Evolutionary conservation across 495 filamentous ascomycete species (phyloP).

Genomic region (Penicillium egyptiacum): DNA sequence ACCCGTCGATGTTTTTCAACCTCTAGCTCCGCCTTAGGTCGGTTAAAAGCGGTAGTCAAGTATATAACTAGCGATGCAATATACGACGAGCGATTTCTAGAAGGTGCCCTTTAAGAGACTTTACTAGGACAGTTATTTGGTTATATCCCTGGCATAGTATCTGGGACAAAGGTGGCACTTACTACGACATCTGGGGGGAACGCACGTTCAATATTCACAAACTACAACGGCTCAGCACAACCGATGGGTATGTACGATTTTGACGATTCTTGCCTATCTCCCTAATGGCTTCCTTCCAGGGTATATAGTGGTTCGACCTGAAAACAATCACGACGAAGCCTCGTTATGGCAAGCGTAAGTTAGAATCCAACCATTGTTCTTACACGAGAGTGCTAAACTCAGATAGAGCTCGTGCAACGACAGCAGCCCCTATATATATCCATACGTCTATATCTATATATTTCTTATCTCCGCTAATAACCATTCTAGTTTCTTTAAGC

Average conservation of each 20-base stretch:
- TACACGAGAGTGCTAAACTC: background rate
- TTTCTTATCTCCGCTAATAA: background rate
- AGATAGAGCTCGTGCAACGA: constrained; percentile 28
- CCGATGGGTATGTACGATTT: background rate
- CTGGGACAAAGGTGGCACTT: constrained; percentile 19
- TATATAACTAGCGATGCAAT: constrained; percentile 10
- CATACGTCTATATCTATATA: constrained; percentile 1
- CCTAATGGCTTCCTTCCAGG: background rate
- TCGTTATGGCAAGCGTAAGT: background rate
- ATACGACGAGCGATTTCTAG: constrained; percentile 3
- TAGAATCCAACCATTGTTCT: background rate
- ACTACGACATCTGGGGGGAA: constrained; percentile 28
- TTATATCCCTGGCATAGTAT: constrained; percentile 8
- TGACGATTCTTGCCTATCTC: constrained; percentile 1
- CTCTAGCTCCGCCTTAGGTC: constrained; percentile 7
- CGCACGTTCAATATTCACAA: constrained; percentile 28
- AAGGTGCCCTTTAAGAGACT: constrained; percentile 6
- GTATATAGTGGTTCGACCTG: constrained; percentile 3
- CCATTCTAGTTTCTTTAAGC: constrained; percentile 20
- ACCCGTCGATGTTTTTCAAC: constrained; percentile 22
- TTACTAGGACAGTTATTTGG: constrained; percentile 12
- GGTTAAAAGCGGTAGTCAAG: constrained; percentile 9
- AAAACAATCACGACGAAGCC: background rate
- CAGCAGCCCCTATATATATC: constrained; percentile 27
- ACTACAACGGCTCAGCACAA: constrained; percentile 27